A percentile compares a stretch with the other conserved stretches of the same genome.
Conservation (phyloP, 805 yeast genomes). For the Wickerhamiella australiensis region DNA sequence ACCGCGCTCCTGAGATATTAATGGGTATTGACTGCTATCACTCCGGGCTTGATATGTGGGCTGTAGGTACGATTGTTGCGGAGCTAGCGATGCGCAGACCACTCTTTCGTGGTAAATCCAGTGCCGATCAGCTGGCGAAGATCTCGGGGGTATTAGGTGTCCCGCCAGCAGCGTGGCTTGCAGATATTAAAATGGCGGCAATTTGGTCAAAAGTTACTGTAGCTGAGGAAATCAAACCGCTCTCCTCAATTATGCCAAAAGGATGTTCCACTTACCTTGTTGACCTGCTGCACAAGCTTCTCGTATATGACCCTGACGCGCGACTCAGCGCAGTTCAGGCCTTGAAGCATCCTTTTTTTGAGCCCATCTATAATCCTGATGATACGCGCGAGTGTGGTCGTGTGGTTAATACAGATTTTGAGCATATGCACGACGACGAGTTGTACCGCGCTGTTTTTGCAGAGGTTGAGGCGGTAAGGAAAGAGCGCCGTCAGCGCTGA, state of each 20-base stretch:
- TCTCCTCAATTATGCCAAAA: constrained; percentile 13
- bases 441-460: constrained; percentile 2
- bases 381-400: constrained; percentile 45
- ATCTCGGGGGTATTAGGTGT: constrained; percentile 61
- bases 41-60: constrained; percentile 72
- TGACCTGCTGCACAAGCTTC: constrained; percentile 40
- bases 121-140: constrained; percentile 55
- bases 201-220: background rate
- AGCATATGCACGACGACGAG: constrained; percentile 26
- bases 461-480: constrained; percentile 2
- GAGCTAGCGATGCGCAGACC: constrained; percentile 77
- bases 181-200: background rate
- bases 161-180: constrained; percentile 34
- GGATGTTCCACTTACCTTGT: constrained; percentile 5
- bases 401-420: constrained; percentile 59
- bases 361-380: constrained; percentile 38
- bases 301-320: constrained; percentile 51
- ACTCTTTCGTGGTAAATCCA: constrained; percentile 63
- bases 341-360: constrained; percentile 45
- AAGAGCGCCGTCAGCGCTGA: background rate
- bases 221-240: background rate
- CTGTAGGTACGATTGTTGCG: constrained; percentile 80
- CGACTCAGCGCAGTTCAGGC: constrained; percentile 48
- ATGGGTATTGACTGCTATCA: constrained; percentile 28
- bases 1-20: constrained; percentile 84